Base-by-base conservation (phyloP, 129 eudicot genomes). In the Chrysanthemum lavandulifolium region DNA sequence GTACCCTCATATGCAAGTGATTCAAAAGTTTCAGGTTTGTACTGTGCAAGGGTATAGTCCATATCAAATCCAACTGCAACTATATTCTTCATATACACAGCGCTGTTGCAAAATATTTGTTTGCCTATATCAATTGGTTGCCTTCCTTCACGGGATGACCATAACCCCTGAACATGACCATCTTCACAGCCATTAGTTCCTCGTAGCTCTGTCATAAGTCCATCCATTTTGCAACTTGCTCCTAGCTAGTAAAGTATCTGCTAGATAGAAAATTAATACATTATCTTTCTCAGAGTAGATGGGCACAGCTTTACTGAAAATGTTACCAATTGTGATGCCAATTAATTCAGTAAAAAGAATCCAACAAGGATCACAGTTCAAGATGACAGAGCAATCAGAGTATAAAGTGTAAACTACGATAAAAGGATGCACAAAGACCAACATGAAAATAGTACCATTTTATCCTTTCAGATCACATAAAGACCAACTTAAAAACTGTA, bases 31-130 rank as follows among this genome's bases (percentile, higher is more conserved):
- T 94, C 96, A 14, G 97, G 84, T 56, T 86, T 94, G 79, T 94
- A 94, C 33, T 94, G 98, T 31, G 98, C 98, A 73, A 94, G 71
- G 10, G 98, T 92, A 50, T 92, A 89, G 64, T 92, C 98, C 98
- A 92, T 92, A 65, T 93, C 98, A 54, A 93, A 89, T 23, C 96
- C 98, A n/a, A 89, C 93, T 67, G 99, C 99, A 74, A 86, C 96
- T 49, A 89, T 89, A 63, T 74, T 77, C 68, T 83, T 85, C 96
- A 93, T 89, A 80, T 89, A 89, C 48, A 93, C 80, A 43, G 96
- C 89, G 75, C 98, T 89, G 68, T 93, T 93, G 56, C 96, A 94
- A 77, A 90, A 90, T 7, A 94, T 86, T 66, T 81, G 88, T 61
- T 86, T 94, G 58, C 97, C 93, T n/a, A 85, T 83, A 27, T 74